Evolutionary conservation across 2,329 filamentous ascomycete species (phyloP).

Genomic region (Raffaelea deltoideospora): DNA sequence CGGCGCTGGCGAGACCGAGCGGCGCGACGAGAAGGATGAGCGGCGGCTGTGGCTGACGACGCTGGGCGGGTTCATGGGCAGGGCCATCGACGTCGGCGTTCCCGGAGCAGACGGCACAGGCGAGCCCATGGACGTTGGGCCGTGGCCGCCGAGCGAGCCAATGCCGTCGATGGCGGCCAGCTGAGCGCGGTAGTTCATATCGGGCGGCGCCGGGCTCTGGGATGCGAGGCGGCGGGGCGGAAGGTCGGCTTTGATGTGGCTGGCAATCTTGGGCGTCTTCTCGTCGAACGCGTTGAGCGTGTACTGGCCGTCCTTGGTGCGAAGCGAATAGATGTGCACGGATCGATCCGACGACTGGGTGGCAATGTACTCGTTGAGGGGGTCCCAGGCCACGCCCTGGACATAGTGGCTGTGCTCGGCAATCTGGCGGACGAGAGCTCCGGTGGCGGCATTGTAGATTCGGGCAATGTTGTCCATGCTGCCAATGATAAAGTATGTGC

Average conservation of each 20-base stretch:
- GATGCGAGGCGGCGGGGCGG: slow-evolving; percentile 81
- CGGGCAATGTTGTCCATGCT: slow-evolving; percentile 98
- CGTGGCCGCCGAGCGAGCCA: slow-evolving; percentile 27
- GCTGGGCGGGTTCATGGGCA: slow-evolving; percentile 91
- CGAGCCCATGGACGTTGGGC: slow-evolving; percentile 42
- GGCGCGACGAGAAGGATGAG: slow-evolving; percentile 81
- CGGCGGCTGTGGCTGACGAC: slow-evolving; percentile 80
- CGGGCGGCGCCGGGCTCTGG: slow-evolving; percentile 80
- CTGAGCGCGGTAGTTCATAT: slow-evolving; percentile 53
- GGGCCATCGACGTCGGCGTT: slow-evolving; percentile 73
- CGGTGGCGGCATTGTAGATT: slow-evolving; percentile 77
- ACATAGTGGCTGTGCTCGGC: slow-evolving; percentile 98
- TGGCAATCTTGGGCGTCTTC: slow-evolving; percentile 66
- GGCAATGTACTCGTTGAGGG: slow-evolving; percentile 91
- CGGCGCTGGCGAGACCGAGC: slow-evolving; percentile 84
- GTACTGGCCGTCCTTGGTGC: slow-evolving; percentile 92
- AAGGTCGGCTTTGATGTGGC: slow-evolving; percentile 70
- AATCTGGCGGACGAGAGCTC: slow-evolving; percentile 69
- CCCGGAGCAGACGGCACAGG: slow-evolving; percentile 84
- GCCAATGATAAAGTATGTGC: slow-evolving; percentile 87
- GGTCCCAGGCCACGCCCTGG: slow-evolving; percentile 96
- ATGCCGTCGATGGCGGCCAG: slow-evolving; percentile 39
- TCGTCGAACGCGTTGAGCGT: slow-evolving; percentile 50
- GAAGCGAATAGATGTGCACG: slow-evolving; percentile 91
- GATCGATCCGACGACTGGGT: slow-evolving; percentile 97